Base-by-base conservation (phyloP, 1,139 yeast genomes). In the Groenewaldozyma auringiensis region DNA sequence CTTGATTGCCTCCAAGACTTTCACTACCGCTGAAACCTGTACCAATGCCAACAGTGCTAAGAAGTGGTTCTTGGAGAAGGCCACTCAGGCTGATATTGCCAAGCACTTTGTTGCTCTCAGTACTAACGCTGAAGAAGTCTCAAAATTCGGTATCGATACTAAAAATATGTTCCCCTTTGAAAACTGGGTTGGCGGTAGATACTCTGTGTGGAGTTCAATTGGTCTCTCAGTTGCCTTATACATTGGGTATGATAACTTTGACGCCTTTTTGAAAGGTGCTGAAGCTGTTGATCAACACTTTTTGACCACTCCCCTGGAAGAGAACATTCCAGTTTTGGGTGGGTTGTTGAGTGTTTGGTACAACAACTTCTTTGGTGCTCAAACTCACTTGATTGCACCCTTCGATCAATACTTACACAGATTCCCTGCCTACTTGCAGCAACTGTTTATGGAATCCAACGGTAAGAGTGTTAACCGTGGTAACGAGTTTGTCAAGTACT, bases 131-230 rank as follows among this genome's bases (percentile, higher is more conserved):
- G 72, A 70, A 47, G 96, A 84, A 69, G 98, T 92, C 53, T 75
- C 81, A 60, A 84, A 86, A 71, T 92, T 92, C 63, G 98, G 98
- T 62, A 92, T 92, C 58, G 97, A 92, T 74, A 81, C 96, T 66
- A 83, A 81, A 69, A 92, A 92, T 76, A 92, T 92, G 98, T 92
- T 92, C 71, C 97, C 95, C 51, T 92, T 92, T 63, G 96, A 88
- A 69, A 83, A 74, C 73, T 92, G 98, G 98, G 98, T 92, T 53
- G 98, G 98, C 63, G 98, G 98, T 63, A 83, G 98, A 71, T 92
- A 92, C 80, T 89, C 97, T 21, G 98, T 92, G 50, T 92, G 98
- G 98, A 86, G 96, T 39, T 94, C 98, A 55, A 92, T 92, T 68
- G 98, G 98, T 53, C 79, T 92, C 60, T 86, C 96, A 32, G 92